Base-by-base conservation (phyloP, 768 basidiomycete genomes). In the Boletus barrowsii region DNA sequence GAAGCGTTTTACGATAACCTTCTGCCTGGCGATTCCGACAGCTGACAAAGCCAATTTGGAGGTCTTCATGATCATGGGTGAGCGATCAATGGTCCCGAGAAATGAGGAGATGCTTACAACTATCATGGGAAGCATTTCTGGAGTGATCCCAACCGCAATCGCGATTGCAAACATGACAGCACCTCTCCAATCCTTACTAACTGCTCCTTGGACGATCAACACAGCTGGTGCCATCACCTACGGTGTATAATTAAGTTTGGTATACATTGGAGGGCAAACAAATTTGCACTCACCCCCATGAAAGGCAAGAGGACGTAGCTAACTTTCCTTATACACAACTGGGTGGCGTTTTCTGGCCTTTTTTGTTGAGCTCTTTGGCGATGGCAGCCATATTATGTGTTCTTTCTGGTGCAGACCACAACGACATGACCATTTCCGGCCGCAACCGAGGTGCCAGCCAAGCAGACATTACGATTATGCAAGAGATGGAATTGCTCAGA, bases 1-100 rank as follows among this genome's bases (percentile, higher is more conserved):
- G 56, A 87, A 76, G 49, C 81, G 77, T 32, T 83, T 76, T 15
- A 85, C 82, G 52, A 87, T 78, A 33, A 84, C 84, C 56, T 84
- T 77, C 62, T 83, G 73, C 42, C 68, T 73, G 3, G 81, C 82
- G 65, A 85, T 81, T 49, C 78, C 76, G 47, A 75, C 72, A 2
- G 81, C 80, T 0, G 82, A 83, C 24, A 80, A 75, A 8, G 83
- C 81, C 68, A 86, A 74, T 13, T 83, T 86, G 41, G 84, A 73
- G 3, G 81, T 79, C 60, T 84, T 68, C 37, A 80, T 76, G 11
- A 76, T 78, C 49, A 76, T 70, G 17, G 22, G 15, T 58, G 20
- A 55, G 37, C 3, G 6, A 51, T 32, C 3, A 33, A 52, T 13
- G 13, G 18, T 26, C 17, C 14, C 3, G 15, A 30, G 17, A 14